Evolutionary conservation across 1,284 basidiomycete species (phyloP).

Genomic region (Hypsizygus ulmarius): DNA sequence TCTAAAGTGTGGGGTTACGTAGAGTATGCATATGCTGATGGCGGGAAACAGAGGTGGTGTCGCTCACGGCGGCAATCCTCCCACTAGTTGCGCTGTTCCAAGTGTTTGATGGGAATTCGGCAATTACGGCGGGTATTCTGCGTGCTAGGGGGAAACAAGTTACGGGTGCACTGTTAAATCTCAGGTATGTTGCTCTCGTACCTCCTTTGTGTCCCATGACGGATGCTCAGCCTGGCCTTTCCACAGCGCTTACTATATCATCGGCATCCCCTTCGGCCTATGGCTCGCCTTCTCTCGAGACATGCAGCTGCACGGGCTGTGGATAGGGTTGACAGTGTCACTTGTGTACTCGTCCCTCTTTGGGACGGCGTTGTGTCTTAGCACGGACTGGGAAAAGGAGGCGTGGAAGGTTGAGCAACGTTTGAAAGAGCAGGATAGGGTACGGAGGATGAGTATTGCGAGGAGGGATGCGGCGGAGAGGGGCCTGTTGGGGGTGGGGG

Average conservation of each 20-base stretch:
- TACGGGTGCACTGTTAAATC: conserved; percentile 62
- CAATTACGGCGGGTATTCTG: conserved; percentile 73
- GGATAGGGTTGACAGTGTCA: neutral
- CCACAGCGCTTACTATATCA: conserved; percentile 60
- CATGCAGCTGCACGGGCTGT: neutral
- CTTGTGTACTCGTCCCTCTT: neutral
- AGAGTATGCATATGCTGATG: neutral
- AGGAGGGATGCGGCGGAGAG: conserved; percentile 24
- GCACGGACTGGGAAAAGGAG: neutral
- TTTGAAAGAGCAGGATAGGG: neutral
- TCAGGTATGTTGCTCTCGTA: conserved; percentile 39
- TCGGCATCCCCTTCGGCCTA: conserved; percentile 62
- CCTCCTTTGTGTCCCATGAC: neutral
- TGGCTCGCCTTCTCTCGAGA: conserved; percentile 50
- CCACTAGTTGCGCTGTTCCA: conserved; percentile 82
- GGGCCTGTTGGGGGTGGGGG: neutral
- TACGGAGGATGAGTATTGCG: too few species aligned
- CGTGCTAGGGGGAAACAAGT: conserved; percentile 77
- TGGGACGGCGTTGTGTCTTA: neutral
- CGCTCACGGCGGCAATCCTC: conserved; percentile 68
- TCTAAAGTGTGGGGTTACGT: neutral
- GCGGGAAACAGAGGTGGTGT: conserved; percentile 49
- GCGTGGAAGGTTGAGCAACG: neutral
- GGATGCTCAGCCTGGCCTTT: conserved; percentile 2
- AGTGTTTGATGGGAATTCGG: conserved; percentile 71